phyloP scores from a whole-genome alignment of 2,329 filamentous ascomycete species.

The Bipolaris bicolor region DNA sequence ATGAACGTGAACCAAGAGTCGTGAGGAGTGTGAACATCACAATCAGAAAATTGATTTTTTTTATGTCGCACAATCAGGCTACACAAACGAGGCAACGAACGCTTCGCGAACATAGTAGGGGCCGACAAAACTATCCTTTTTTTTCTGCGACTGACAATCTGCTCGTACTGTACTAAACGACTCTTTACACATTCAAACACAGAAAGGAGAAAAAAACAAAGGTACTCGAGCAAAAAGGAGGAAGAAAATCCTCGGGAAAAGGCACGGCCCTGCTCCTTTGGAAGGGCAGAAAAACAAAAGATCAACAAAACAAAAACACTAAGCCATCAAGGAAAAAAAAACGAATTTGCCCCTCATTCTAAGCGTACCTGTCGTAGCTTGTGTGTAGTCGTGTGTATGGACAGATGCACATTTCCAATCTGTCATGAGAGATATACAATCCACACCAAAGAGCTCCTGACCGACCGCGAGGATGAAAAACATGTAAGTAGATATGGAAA shows the following conservation, averaged over 20 bases:
- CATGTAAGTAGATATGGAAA: neutral
- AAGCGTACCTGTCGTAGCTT: neutral
- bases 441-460: neutral
- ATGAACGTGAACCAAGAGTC: too few relatives aligned
- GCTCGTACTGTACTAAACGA: neutral
- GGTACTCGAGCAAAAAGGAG: neutral
- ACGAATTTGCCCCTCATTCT: neutral
- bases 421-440: neutral
- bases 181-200: neutral
- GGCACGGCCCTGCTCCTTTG: too few relatives aligned
- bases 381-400: neutral
- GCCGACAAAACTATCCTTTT: neutral
- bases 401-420: neutral
- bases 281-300: neutral
- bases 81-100: too few relatives aligned
- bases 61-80: too few relatives aligned
- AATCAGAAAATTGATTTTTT: too few relatives aligned
- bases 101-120: too few relatives aligned
- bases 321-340: too few relatives aligned
- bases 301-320: neutral
- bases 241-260: neutral
- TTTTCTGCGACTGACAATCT: neutral
- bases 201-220: neutral
- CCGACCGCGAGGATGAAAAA: neutral
- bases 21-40: too few relatives aligned